These are phyloP conservation scores for Linum trigynum DNA, from an alignment of 345 rosid species.

Conservation along the genomic window DNA sequence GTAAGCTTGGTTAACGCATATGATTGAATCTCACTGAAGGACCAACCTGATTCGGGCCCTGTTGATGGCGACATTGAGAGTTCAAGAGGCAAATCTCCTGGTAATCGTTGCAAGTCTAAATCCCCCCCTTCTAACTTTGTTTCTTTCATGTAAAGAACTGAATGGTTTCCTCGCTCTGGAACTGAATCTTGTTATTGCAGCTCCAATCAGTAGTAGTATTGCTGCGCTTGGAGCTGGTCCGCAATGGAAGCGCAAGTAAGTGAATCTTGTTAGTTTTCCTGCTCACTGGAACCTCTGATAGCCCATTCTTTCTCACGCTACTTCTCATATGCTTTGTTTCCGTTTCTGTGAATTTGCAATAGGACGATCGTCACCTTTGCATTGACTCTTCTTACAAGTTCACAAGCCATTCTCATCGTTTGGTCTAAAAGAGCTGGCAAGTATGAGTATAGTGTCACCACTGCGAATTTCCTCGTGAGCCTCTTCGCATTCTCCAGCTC, in stretches of 20 bases:
- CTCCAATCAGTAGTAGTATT: conserved; percentile 30
- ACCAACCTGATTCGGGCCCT: conserved; percentile 24
- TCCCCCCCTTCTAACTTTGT: not conserved
- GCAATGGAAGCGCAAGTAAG: conserved; percentile 78
- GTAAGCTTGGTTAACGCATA: not conserved
- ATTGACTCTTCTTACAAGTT: conserved; percentile 79
- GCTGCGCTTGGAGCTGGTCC: conserved; percentile 30
- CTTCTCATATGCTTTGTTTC: not conserved
- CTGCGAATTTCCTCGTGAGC: conserved; percentile 89
- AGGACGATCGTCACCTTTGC: conserved; percentile 78
- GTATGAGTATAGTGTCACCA: conserved; percentile 92
- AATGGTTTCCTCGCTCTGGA: not conserved
- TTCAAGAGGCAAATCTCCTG: conserved; percentile 23
- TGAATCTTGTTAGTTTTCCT: not conserved
- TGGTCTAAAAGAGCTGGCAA: conserved; percentile 99
- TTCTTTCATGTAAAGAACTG: not conserved
- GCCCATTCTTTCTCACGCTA: not conserved
- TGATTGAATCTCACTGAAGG: conserved; percentile 18
- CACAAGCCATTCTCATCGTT: conserved; percentile 91
- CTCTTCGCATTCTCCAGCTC: not conserved
- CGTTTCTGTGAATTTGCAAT: conserved; percentile 6
- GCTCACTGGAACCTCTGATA: not conserved
- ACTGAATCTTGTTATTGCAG: conserved; percentile 17
- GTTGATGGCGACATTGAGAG: conserved; percentile 33
- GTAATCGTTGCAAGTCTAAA: conserved; percentile 4